These are phyloP conservation scores for Mycena crocata DNA, from an alignment of 768 basidiomycete genomes.

Conservation along the genomic window DNA sequence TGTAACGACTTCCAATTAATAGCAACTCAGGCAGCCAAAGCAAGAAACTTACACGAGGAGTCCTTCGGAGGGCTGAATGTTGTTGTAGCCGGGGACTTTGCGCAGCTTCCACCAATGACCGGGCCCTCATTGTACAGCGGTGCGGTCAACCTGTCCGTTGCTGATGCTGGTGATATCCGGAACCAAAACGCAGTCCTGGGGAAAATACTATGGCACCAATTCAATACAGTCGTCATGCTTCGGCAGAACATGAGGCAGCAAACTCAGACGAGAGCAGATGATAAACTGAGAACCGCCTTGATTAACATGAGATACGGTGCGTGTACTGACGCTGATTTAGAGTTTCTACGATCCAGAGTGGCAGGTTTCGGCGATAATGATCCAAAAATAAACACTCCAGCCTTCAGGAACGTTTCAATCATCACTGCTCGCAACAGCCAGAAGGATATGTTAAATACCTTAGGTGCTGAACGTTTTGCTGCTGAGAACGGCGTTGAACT, in stretches of 20 bases:
- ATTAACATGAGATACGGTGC: too few relatives aligned
- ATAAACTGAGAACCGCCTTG: constrained; percentile 24
- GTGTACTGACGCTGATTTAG: too few relatives aligned
- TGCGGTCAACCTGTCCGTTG: background rate
- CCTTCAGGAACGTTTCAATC: background rate
- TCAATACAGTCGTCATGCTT: constrained; percentile 42
- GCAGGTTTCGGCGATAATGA: background rate
- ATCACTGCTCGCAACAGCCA: background rate
- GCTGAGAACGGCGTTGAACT: background rate
- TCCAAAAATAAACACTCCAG: background rate
- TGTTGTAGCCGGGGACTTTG: constrained; percentile 49
- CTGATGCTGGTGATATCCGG: background rate
- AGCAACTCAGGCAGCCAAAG: constrained; percentile 32
- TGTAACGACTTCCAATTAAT: constrained; percentile 40
- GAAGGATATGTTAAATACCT: background rate
- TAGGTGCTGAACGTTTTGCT: background rate
- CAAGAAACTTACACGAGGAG: constrained; percentile 10
- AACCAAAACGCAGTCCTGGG: constrained; percentile 37
- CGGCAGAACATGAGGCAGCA: constrained; percentile 47
- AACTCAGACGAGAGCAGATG: constrained; percentile 22
- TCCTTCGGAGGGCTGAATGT: constrained; percentile 46
- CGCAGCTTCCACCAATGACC: constrained; percentile 41
- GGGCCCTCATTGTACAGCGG: constrained; percentile 36
- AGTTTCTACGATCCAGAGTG: background rate
- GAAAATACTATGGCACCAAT: constrained; percentile 43